A percentile compares a stretch with the other conserved stretches of the same genome.
phyloP scores from a whole-genome alignment of 768 basidiomycete genomes.

The Tephrocybe sp. region DNA sequence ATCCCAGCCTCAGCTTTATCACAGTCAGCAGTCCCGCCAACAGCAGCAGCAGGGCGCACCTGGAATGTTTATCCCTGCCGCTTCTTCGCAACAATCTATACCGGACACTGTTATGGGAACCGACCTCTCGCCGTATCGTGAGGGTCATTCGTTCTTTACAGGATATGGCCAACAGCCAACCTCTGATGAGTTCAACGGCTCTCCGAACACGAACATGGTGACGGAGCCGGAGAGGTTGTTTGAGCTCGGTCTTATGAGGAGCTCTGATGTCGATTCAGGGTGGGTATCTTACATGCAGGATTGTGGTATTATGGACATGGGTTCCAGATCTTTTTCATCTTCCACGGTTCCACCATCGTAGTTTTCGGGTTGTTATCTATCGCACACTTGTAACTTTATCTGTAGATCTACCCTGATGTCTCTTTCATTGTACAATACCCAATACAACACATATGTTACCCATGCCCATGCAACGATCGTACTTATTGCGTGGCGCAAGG shows the following conservation, averaged over 20 bases:
- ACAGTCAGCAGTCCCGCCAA: neutral
- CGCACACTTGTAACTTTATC: neutral
- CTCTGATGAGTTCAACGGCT: neutral
- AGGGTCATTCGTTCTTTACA: neutral
- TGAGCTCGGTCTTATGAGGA: constrained; percentile 44
- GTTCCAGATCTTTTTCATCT: constrained; percentile 4
- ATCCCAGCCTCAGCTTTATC: neutral
- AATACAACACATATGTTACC: neutral
- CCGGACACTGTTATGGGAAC: neutral
- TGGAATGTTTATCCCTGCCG: neutral
- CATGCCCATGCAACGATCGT: neutral
- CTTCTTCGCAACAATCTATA: neutral
- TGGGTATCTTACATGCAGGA: constrained; percentile 52
- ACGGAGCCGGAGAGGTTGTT: constrained; percentile 33
- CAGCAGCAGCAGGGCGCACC: neutral
- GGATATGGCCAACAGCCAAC: neutral
- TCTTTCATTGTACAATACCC: neutral
- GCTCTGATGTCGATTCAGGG: constrained; percentile 45
- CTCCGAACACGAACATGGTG: constrained; percentile 1
- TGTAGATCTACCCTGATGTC: neutral
- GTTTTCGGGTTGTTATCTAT: neutral
- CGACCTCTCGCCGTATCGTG: neutral
- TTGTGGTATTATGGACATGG: constrained; percentile 44
- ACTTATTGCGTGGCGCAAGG: too few relatives aligned
- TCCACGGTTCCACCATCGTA: neutral